Percentiles rank a stretch among this genome's conserved stretches.
These are phyloP conservation scores for Fusarium ambrosium DNA, from an alignment of 2,329 filamentous ascomycete species.

Conservation along the genomic window DNA sequence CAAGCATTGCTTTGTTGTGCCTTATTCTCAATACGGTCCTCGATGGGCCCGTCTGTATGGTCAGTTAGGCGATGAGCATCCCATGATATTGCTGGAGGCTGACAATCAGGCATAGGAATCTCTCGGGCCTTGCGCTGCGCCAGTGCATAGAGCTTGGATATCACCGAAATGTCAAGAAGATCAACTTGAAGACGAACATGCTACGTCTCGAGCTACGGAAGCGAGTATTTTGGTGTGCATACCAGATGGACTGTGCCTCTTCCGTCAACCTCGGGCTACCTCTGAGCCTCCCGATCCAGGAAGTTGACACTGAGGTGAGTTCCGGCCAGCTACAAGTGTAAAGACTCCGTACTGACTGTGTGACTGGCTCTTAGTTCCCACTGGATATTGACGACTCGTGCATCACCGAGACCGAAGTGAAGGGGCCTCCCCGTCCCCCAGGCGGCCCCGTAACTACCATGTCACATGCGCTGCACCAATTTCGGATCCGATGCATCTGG, in stretches of 20 bases:
- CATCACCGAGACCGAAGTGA: neutral
- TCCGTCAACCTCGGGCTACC: constrained; percentile 14
- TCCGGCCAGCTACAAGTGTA: too few species aligned
- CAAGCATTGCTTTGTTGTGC: constrained; percentile 49
- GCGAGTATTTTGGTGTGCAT: constrained; percentile 22
- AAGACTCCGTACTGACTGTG: neutral
- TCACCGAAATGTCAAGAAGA: constrained; percentile 7
- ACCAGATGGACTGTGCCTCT: constrained; percentile 14
- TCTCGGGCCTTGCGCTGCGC: constrained; percentile 17
- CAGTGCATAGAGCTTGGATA: constrained; percentile 28
- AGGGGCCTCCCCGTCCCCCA: neutral
- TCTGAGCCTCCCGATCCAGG: constrained; percentile 8
- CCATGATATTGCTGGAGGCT: neutral
- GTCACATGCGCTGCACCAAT: constrained; percentile 11
- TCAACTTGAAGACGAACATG: neutral
- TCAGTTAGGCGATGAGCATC: constrained; percentile 13
- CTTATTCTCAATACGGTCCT: constrained; percentile 46
- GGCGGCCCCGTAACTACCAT: constrained; percentile 5
- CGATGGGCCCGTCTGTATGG: constrained; percentile 47
- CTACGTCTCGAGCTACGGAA: constrained; percentile 8
- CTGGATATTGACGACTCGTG: constrained; percentile 16
- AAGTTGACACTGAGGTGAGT: constrained; percentile 24
- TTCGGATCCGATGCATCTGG: constrained; percentile 14
- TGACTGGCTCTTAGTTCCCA: constrained; percentile 6
- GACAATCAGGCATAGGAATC: constrained; percentile 1